phyloP scores from a whole-genome alignment of 768 basidiomycete genomes.

The Fibroporia radiculosa region DNA sequence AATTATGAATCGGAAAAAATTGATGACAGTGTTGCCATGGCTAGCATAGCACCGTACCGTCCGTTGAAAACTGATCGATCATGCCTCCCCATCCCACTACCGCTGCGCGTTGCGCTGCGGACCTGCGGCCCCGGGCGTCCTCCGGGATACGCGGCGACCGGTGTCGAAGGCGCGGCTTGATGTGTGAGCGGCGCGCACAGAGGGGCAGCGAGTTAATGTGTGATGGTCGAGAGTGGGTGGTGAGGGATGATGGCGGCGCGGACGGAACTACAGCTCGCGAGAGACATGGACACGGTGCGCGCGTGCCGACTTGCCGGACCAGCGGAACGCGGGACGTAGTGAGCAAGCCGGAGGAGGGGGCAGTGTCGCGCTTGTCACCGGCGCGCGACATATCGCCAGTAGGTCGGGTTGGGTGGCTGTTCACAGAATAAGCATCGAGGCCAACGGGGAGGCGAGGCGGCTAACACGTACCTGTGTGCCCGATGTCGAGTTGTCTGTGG shows the following conservation, averaged over 20 bases:
- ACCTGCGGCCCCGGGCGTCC: background rate
- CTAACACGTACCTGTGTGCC: constrained; percentile 31
- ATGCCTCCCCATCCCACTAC: background rate
- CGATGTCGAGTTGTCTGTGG: constrained; percentile 50
- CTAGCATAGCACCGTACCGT: constrained; percentile 1
- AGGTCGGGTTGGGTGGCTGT: constrained; percentile 35
- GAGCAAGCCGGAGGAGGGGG: background rate
- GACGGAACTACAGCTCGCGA: background rate
- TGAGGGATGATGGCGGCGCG: background rate
- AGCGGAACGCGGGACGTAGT: background rate
- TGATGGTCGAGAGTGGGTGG: background rate
- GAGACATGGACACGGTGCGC: background rate
- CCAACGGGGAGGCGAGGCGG: background rate
- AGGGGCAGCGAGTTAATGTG: background rate
- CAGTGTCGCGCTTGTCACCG: constrained; percentile 22
- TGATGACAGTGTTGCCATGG: background rate
- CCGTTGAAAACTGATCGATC: background rate
- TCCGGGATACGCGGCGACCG: background rate
- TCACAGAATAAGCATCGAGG: background rate
- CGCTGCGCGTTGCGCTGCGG: background rate
- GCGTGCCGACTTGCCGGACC: background rate
- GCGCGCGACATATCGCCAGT: constrained; percentile 43
- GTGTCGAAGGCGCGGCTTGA: background rate
- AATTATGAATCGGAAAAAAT: background rate
- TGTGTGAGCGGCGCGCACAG: background rate